Base-by-base conservation (phyloP, 768 basidiomycete genomes). In the Mycena alexandri region DNA sequence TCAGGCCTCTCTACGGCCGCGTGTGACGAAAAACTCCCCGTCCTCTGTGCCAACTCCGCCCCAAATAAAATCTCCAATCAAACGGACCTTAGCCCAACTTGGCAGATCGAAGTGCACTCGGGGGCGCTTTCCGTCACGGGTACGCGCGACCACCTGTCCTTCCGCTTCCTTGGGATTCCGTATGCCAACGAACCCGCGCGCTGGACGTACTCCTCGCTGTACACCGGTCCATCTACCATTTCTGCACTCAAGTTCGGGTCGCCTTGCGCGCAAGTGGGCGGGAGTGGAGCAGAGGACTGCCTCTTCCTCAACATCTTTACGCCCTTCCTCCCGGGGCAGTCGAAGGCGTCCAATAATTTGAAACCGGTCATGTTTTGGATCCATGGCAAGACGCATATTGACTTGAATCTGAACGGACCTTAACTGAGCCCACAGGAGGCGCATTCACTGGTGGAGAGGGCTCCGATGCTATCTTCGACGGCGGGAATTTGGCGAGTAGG, bases 301-400 rank as follows among this genome's bases (percentile, higher is more conserved):
- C 78, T 85, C 2, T 84, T 83, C 75, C 74, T 86, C 41, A 85
- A 85, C 70, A 73, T 85, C 14, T 84, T 80, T 67, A 85, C 84
- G 9, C 81, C 83, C 2, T 77, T 77, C 64, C 73, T 80, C 1
- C 79, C 79, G 9, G 61, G 55, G 12, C 53, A 69, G 36, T 33
- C 65, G 4, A 61, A 16, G 0, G 68, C 69, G 34, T 65, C 72
- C 0, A 73, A 67, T 29, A 67, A 62, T 17, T 58, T 78, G 25
- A 84, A 81, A 56, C 81, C 85, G 0, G 84, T 84, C 21, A 77
- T 85, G 77, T 81, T 86, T 71, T 85, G 80, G 82, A 86, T 86
- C 36, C 84, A 86, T 50, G 84, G 85, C 4, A 10, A 38, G 14
- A 3, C 14, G 38, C 38, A 11, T 11, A 38, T 38, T 38, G 38